Percentiles rank a stretch among this genome's conserved stretches.
phyloP scores from a whole-genome alignment of 1,139 yeast genomes.

The Zygotorulaspora mrakii region DNA sequence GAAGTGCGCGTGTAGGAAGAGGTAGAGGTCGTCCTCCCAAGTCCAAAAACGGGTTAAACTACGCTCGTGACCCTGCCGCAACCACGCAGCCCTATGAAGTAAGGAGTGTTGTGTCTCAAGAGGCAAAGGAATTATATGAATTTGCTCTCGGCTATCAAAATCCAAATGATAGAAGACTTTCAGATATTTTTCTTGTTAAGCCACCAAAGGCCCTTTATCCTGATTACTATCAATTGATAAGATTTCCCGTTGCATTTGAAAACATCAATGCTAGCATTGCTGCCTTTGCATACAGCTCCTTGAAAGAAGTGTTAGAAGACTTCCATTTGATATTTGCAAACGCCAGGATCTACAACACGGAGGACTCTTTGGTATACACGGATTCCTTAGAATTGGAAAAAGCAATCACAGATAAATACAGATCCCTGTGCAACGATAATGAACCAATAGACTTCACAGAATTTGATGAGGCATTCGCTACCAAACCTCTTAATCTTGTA shows the following conservation, averaged over 20 bases:
- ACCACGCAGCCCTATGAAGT: conserved; percentile 44
- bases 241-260: conserved; percentile 77
- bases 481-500: conserved; percentile 33
- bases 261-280: conserved; percentile 58
- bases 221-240: conserved; percentile 78
- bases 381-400: conserved; percentile 71
- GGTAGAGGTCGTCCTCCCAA: conserved; percentile 26
- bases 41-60: conserved; percentile 34
- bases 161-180: conserved; percentile 43
- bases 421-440: conserved; percentile 36
- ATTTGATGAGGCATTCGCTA: conserved; percentile 48
- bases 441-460: conserved; percentile 45
- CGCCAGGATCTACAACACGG: conserved; percentile 85
- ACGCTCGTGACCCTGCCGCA: conserved; percentile 42
- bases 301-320: conserved; percentile 66
- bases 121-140: conserved; percentile 38
- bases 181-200: conserved; percentile 61
- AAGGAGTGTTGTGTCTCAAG: conserved; percentile 39
- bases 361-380: conserved; percentile 74
- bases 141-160: conserved; percentile 44
- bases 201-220: conserved; percentile 78
- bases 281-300: conserved; percentile 47
- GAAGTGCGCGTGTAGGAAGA: conserved; percentile 17
- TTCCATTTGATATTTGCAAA: conserved; percentile 74
- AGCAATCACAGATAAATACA: conserved; percentile 39